These are phyloP conservation scores for Rhynchospora breviuscula DNA, from an alignment of 176 grass and related monocot species.

Conservation along the genomic window DNA sequence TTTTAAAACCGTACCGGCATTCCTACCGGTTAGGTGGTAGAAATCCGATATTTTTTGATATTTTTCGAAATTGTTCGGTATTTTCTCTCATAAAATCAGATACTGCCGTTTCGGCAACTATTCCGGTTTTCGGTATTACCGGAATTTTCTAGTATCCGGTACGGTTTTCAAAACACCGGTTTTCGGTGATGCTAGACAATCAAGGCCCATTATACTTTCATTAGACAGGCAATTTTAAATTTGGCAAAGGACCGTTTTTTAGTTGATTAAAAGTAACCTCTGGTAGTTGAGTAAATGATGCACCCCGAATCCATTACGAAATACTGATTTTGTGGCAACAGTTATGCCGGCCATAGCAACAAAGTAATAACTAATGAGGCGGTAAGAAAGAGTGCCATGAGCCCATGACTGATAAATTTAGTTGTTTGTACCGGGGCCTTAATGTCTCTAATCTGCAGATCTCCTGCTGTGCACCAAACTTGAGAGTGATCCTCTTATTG, in stretches of 20 bases:
- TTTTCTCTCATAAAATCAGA: too few relatives aligned
- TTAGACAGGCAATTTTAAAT: constrained; percentile 34
- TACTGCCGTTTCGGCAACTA: too few relatives aligned
- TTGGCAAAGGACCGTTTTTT: constrained; percentile 15
- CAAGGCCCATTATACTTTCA: not conserved
- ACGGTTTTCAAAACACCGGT: too few relatives aligned
- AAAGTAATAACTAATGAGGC: constrained; percentile 65
- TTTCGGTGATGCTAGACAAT: constrained; percentile 35
- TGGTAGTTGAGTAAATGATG: constrained; percentile 37
- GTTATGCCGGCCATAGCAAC: constrained; percentile 39
- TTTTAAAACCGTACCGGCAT: too few relatives aligned
- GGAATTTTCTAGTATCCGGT: too few relatives aligned
- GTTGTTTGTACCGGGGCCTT: constrained; percentile 27
- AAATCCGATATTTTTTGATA: too few relatives aligned
- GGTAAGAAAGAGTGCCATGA: not conserved
- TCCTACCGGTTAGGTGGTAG: too few relatives aligned
- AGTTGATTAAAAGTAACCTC: constrained; percentile 15
- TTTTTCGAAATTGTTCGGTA: too few relatives aligned
- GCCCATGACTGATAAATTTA: constrained; percentile 1
- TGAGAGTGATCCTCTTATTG: constrained; percentile 32
- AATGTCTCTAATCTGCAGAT: constrained; percentile 24
- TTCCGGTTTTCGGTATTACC: too few relatives aligned
- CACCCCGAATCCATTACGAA: constrained; percentile 32
- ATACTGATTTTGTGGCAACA: constrained; percentile 20
- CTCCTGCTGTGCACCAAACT: constrained; percentile 37